Evolutionary conservation across 768 basidiomycete genomes (phyloP), one percentile per base, ranked within the genome.

Genomic region (Rhodotorula babjevae): DNA sequence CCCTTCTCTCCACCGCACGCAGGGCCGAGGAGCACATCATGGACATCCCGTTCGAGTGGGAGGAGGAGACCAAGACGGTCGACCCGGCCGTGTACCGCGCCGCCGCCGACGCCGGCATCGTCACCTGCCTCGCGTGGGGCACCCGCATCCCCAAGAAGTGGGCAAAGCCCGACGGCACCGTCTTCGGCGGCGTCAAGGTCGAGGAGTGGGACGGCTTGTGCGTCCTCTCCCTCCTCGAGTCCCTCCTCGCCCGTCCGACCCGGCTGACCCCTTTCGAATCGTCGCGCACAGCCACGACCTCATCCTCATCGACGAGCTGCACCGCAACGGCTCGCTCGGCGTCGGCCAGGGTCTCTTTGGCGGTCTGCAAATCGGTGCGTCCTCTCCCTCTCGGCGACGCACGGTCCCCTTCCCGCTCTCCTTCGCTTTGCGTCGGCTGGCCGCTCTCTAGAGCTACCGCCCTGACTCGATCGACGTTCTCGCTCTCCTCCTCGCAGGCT

Each of bases 121-220:
- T 78, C 40, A 42, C 55, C 25, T 55, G 56, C 4, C 64, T 75
- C 63, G 74, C 64, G 15, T 75, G 62, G 33, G 70, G 74, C 11
- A 33, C 63, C 0, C 52, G 40, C 29, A 56, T 71, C 8, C 74
- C 67, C 21, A 55, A 50, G 40, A 59, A 76, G 64, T 72, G 58
- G 42, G 68, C 71, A 11, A 67, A 67, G 2, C 25, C n/a, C 21
- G 73, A 71, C 42, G 62, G 71, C 12, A 66, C 71, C 44, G 61
- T 76, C 23, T 71, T 71, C 31, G 74, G 74, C 5, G 68, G 68
- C 5, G 63, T 72, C 33, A 52, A 61, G 40, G 67, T 46, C 16
- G 72, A 69, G 21, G 72, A 79, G n/a, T 79, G 78, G 78, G 73
- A 79, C 50, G 75, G 75, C 18, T 76, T 77, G 70, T 69, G 55